phyloP scores from a whole-genome alignment of 139 green algal species.

The Asterochloris erici region DNA sequence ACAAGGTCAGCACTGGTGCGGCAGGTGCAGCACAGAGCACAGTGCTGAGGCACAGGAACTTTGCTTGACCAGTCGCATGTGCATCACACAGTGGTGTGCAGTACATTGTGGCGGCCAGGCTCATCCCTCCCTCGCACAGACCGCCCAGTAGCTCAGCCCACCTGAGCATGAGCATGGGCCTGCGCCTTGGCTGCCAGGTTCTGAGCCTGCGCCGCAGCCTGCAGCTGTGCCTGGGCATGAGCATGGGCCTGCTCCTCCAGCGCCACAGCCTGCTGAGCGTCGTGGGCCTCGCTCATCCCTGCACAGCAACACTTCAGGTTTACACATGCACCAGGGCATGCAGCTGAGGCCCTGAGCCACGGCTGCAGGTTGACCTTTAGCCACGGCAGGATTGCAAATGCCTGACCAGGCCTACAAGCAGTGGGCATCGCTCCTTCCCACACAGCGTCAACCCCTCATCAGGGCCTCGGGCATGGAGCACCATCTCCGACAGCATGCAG shows the following conservation, averaged over 20 bases:
- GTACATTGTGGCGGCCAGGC: slow-evolving; percentile 3
- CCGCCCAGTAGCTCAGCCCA: slow-evolving; percentile 2
- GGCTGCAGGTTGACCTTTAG: too few relatives aligned
- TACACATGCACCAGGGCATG: neutral
- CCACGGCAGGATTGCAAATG: too few relatives aligned
- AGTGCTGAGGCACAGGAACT: too few relatives aligned
- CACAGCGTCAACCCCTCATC: neutral
- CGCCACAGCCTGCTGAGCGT: slow-evolving; percentile 18
- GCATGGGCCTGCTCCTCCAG: slow-evolving; percentile 36
- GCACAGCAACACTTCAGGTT: neutral
- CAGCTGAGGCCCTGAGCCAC: neutral
- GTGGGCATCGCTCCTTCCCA: neutral
- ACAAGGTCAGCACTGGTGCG: neutral
- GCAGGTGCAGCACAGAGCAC: too few relatives aligned
- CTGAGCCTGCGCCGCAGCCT: slow-evolving; percentile 36
- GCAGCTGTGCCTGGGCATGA: slow-evolving; percentile 35
- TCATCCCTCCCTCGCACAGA: too few relatives aligned
- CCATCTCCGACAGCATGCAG: neutral
- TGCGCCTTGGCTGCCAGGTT: slow-evolving; percentile 37
- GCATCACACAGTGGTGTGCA: too few relatives aligned
- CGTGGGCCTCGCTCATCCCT: slow-evolving; percentile 1
- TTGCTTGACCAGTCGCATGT: too few relatives aligned
- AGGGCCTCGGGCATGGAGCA: neutral
- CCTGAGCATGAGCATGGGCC: slow-evolving; percentile 61
- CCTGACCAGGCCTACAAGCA: too few relatives aligned